phyloP scores from a whole-genome alignment of 257 asterid genomes.

The Penstemon newberryi region DNA sequence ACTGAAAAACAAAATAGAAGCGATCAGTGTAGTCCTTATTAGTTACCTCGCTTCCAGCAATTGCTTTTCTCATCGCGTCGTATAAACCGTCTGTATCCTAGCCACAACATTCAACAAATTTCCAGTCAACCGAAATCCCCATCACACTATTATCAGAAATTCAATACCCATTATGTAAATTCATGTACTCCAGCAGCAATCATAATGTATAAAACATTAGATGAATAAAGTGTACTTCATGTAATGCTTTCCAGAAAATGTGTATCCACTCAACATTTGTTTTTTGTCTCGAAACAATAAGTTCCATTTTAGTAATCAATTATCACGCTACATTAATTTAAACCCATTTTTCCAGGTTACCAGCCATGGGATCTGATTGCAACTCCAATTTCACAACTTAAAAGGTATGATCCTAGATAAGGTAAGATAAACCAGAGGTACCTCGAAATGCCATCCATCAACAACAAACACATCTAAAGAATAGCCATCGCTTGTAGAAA shows the following conservation, averaged over 20 bases:
- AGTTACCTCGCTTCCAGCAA: slow-evolving; percentile 72
- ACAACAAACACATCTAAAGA: slow-evolving; percentile 91
- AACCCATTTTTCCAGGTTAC: no score
- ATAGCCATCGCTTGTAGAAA: slow-evolving; percentile 88
- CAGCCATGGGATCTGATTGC: slow-evolving; percentile 3
- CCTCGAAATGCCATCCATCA: slow-evolving; percentile 96
- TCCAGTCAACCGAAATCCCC: slow-evolving; percentile 34
- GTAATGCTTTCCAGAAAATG: no score
- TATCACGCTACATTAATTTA: no score
- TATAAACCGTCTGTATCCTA: slow-evolving; percentile 74
- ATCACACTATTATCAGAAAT: slow-evolving; percentile 36
- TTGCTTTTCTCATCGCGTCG: slow-evolving; percentile 69
- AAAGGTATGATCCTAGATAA: slow-evolving; percentile 12
- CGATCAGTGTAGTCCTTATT: not conserved
- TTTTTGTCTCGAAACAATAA: no score
- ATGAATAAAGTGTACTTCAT: no score
- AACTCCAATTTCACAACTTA: not conserved
- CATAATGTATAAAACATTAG: slow-evolving; percentile 15
- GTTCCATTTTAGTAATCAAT: no score
- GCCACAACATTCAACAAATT: slow-evolving; percentile 50
- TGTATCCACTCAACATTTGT: no score
- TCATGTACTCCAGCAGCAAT: slow-evolving; percentile 23
- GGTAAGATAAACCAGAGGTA: slow-evolving; percentile 36
- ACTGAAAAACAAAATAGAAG: slow-evolving; percentile 7
- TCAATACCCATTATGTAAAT: slow-evolving; percentile 31